A percentile compares a stretch with the other conserved stretches of the same genome.
phyloP scores from a whole-genome alignment of 2,329 filamentous ascomycete species.

The Parafenestella ontariensis region DNA sequence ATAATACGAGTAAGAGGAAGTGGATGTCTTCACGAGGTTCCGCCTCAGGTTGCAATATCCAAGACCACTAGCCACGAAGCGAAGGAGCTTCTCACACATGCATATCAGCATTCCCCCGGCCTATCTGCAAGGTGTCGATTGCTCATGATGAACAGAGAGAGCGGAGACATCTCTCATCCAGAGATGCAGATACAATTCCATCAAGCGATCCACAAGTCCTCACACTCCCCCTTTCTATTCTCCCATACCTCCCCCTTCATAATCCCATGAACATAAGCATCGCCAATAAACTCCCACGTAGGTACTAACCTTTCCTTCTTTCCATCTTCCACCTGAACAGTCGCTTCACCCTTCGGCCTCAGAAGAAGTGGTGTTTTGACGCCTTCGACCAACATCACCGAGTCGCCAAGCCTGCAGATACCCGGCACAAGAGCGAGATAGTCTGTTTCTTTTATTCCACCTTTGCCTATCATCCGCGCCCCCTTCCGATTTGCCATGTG shows the following conservation, averaged over 20 bases:
- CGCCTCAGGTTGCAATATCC: background rate
- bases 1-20: no score
- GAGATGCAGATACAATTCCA: background rate
- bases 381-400: background rate
- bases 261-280: constrained; percentile 6
- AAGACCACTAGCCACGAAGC: background rate
- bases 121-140: background rate
- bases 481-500: background rate
- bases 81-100: background rate
- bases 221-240: constrained; percentile 33
- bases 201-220: constrained; percentile 1
- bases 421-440: background rate
- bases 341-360: background rate
- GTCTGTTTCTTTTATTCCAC: background rate
- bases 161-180: background rate
- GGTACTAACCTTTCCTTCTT: background rate
- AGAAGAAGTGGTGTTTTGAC: background rate
- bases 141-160: background rate
- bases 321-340: background rate
- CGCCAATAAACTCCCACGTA: constrained; percentile 4
- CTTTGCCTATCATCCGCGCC: background rate
- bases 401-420: background rate
- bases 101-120: background rate
- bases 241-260: constrained; percentile 6
- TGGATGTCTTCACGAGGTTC: background rate